phyloP scores from a whole-genome alignment of 1,139 yeast genomes.

The Debaryomycetaceae sp. region DNA sequence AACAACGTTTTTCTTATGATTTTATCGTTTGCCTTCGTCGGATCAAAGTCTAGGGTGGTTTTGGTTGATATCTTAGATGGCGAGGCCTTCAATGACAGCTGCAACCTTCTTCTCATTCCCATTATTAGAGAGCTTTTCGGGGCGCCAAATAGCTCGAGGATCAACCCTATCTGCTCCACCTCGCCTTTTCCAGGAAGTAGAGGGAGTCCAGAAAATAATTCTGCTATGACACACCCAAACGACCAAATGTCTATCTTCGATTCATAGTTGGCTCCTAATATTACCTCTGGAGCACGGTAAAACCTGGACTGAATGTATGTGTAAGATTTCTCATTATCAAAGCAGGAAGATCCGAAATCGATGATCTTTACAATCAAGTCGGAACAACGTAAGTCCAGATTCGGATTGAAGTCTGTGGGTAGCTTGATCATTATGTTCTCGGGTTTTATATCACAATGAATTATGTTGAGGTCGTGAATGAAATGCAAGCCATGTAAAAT shows the following conservation, averaged over 20 bases:
- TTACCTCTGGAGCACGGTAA: conserved; percentile 75
- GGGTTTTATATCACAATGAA: conserved; percentile 80
- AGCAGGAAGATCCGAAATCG: conserved; percentile 65
- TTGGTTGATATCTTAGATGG: conserved; percentile 9
- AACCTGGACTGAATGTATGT: conserved; percentile 64
- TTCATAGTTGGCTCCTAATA: conserved; percentile 72
- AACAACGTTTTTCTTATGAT: conserved; percentile 30
- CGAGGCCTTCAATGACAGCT: conserved; percentile 7
- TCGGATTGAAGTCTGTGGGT: conserved; percentile 19
- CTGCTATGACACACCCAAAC: conserved; percentile 66
- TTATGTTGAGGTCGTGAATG: conserved; percentile 53
- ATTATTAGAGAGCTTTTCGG: conserved; percentile 40
- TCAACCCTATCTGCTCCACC: conserved; percentile 57
- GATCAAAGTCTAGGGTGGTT: conserved; percentile 7
- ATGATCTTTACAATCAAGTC: conserved; percentile 49
- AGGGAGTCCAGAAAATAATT: conserved; percentile 63
- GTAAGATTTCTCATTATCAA: conserved; percentile 41
- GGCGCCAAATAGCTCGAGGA: conserved; percentile 59
- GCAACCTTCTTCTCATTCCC: conserved; percentile 20
- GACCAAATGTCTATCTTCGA: conserved; percentile 80
- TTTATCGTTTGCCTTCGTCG: conserved; percentile 17
- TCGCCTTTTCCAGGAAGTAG: conserved; percentile 71
- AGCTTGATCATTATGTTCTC: conserved; percentile 57
- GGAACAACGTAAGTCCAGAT: conserved; percentile 8
- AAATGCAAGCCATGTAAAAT: conserved; percentile 58